Percentiles rank a stretch among this genome's conserved stretches.
phyloP scores from a whole-genome alignment of 768 basidiomycete species.

The Filobasidium floriforme region DNA sequence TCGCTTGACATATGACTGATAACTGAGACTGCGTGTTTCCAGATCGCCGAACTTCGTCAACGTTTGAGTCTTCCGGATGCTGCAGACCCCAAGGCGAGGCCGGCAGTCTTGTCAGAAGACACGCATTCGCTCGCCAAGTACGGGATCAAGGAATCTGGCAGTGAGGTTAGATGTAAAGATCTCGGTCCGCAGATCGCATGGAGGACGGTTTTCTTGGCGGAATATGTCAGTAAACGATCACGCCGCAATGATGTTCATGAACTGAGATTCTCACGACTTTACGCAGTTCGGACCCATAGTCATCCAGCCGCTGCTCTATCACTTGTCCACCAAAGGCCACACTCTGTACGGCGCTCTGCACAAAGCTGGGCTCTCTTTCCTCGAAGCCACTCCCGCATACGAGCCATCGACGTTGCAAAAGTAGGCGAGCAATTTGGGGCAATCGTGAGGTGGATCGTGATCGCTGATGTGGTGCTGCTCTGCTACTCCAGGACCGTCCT shows the following conservation, averaged over 20 bases:
- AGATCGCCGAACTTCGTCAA: constrained; percentile 70
- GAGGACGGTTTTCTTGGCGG: constrained; percentile 78
- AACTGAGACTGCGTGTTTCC: not conserved
- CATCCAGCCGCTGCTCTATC: constrained; percentile 77
- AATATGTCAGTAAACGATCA: constrained; percentile 66
- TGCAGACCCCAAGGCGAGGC: constrained; percentile 50
- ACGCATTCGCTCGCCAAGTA: constrained; percentile 56
- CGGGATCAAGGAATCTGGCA: constrained; percentile 53
- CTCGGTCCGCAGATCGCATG: constrained; percentile 83
- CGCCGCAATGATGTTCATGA: not conserved
- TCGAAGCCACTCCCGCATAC: constrained; percentile 14
- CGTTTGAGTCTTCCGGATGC: constrained; percentile 51
- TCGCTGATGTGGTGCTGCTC: not conserved
- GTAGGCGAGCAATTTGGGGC: constrained; percentile 26
- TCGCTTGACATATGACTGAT: constrained; percentile 24
- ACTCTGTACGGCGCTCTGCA: constrained; percentile 11
- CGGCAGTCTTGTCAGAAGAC: constrained; percentile 55
- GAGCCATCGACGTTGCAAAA: constrained; percentile 32
- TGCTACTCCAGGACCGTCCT: constrained; percentile 32
- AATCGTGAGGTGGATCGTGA: not conserved
- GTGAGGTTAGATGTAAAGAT: constrained; percentile 74
- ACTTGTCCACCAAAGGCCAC: constrained; percentile 67
- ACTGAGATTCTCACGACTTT: not conserved
- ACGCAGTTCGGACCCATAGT: constrained; percentile 72
- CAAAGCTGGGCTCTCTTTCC: constrained; percentile 4